Conservation (phyloP, 805 yeast species). For the Spathaspora passalidarum region DNA sequence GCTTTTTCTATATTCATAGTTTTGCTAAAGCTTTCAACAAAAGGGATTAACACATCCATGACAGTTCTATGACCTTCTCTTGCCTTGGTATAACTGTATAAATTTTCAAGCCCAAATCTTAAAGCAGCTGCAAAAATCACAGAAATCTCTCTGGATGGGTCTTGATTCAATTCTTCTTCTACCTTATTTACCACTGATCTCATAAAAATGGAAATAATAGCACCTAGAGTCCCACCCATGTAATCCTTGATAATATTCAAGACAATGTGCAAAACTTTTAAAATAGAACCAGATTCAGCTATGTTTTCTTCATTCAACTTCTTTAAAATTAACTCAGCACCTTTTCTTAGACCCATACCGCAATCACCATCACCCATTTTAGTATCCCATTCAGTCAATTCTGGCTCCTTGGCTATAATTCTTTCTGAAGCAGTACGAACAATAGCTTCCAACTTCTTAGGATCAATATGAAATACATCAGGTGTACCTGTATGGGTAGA, state of each 20-base stretch:
- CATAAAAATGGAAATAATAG: constrained; percentile 32
- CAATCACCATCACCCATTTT: constrained; percentile 45
- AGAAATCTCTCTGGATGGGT: constrained; percentile 6
- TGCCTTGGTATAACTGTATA: constrained; percentile 32
- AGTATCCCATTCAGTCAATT: constrained; percentile 39
- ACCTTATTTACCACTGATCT: constrained; percentile 19
- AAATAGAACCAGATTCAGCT: constrained; percentile 21
- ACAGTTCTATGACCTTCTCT: constrained; percentile 38
- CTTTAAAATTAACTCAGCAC: constrained; percentile 25
- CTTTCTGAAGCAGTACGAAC: constrained; percentile 24
- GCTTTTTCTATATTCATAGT: constrained; percentile 20
- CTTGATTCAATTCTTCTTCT: constrained; percentile 12
- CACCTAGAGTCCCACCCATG: constrained; percentile 42
- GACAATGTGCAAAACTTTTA: constrained; percentile 19
- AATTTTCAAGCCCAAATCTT: constrained; percentile 22
- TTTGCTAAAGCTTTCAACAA: constrained; percentile 19
- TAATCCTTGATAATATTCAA: constrained; percentile 27
- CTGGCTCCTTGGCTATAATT: constrained; percentile 30
- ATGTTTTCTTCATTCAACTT: constrained; percentile 18
- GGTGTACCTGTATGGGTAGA: constrained; percentile 2
- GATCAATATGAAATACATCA: constrained; percentile 15
- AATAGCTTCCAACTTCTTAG: constrained; percentile 13
- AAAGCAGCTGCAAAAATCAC: constrained; percentile 20
- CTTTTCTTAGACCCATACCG: constrained; percentile 35
- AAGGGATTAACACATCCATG: constrained; percentile 39